Evolutionary conservation across 768 basidiomycete species (phyloP), one percentile per base, ranked within the genome.

Genomic region (Hortiboletus campestris): DNA sequence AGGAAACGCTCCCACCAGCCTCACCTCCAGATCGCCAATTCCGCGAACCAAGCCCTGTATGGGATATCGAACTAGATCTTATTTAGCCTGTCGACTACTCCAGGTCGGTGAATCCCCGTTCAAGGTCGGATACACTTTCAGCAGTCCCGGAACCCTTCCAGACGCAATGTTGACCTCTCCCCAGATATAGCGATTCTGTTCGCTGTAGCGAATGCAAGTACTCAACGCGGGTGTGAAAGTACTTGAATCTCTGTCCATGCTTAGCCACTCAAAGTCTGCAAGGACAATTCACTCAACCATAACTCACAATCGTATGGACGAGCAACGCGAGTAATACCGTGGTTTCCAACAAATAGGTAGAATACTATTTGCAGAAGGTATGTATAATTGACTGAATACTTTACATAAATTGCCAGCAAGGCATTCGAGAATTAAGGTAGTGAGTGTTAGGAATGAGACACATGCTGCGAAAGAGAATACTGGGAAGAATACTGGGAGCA

Each of bases 31-130:
- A 47, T 16, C 57, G 48, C 22, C 65, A 57, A n/a, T 57, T 62
- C 17, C 74, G 82, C 45, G 74, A 77, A 47, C 73, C 76, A 6
- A 88, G 85, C 63, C 84, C 87, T 1, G 72, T 75, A 8, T 91
- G 89, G 89, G 87, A 89, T 63, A 86, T 89, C 52, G 89, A 89
- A 60, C 75, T 81, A 6, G 84, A 85, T 53, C 68, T 81, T 34
- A 65, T 79, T 54, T 61, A 63, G 62, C 43, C 52, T 55, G 50
- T 51, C 36, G 59, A 11, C 63, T 58, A 25, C 62, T 69, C 4
- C 57, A 65, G 32, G 36, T 49, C n/a, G 35, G 10, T 52, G 31
- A 25, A n/a, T 20, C 9, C 16, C 20, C 17, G 22, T 17, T 2
- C 22, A 25, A 56, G 22, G 20, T 34, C 22, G 12, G 36, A 32